Evolutionary conservation across 495 filamentous ascomycete species (phyloP).

Genomic region (Talaromyces wortmannii): DNA sequence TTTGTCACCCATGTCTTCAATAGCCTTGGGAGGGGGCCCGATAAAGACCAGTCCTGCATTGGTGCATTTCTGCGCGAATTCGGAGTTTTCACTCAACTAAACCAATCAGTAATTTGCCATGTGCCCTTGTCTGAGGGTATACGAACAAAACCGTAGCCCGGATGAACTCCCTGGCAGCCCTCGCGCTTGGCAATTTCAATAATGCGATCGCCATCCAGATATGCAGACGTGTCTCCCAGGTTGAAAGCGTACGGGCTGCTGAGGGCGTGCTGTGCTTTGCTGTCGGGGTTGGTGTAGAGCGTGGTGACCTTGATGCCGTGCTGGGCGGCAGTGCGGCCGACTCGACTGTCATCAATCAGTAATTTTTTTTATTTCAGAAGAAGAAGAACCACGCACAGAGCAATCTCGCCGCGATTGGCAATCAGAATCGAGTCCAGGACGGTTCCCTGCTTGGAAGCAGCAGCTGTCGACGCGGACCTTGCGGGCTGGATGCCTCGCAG

Average conservation of each 20-base stretch:
- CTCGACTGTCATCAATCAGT: slow-evolving; percentile 45
- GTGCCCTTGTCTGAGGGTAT: background rate
- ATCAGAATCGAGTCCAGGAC: slow-evolving; percentile 85
- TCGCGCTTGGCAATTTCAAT: slow-evolving; percentile 78
- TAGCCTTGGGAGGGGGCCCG: slow-evolving; percentile 85
- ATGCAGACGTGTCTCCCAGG: slow-evolving; percentile 72
- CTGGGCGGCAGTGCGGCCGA: slow-evolving; percentile 75
- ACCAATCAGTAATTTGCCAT: background rate
- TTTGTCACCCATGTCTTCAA: slow-evolving; percentile 98
- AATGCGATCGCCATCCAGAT: slow-evolving; percentile 89
- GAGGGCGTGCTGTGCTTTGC: slow-evolving; percentile 78
- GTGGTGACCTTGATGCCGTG: slow-evolving; percentile 93
- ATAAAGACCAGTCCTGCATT: slow-evolving; percentile 93
- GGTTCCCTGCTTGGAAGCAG: slow-evolving; percentile 13
- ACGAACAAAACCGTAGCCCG: slow-evolving; percentile 90
- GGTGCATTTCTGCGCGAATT: slow-evolving; percentile 80
- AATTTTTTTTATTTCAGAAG: no score
- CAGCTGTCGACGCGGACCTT: slow-evolving; percentile 28
- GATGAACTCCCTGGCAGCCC: slow-evolving; percentile 86
- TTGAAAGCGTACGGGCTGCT: slow-evolving; percentile 77
- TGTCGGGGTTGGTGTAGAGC: slow-evolving; percentile 90
- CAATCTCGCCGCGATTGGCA: slow-evolving; percentile 96
- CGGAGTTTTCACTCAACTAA: slow-evolving; percentile 79
- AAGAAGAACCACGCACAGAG: slow-evolving; percentile 46
- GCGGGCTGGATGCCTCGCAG: slow-evolving; percentile 15